Evolutionary conservation across 2,329 filamentous ascomycete genomes (phyloP), one percentile per base, ranked within the genome.

Genomic region (Alternaria sp.): DNA sequence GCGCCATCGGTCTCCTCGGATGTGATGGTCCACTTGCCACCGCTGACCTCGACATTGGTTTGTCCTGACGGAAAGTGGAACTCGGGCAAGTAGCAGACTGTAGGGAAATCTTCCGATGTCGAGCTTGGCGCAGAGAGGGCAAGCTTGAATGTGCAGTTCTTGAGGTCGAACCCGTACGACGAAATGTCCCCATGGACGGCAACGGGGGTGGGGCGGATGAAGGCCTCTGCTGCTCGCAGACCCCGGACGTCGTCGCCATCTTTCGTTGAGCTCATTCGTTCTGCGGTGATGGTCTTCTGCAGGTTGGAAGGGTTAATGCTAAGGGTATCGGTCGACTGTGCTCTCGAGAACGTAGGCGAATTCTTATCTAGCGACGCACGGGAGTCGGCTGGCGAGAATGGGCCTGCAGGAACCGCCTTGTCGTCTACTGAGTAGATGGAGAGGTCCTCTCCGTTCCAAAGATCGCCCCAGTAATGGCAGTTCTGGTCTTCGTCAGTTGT

Each of bases 361-460:
- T 76, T 74, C n/a, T 79, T 69, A 77, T 82, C 77, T 51, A 87
- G 76, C 50, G 83, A 87, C 5, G 84, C 77, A 0, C 84, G 83
- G 1, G 87, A 87, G 50, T 80, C 83, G 56, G 78, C 82, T 73
- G 81, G 62, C 75, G 83, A 87, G 85, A 43, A 90, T 77, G 74
- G 69, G n/a, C 80, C 76, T 51, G 78, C 73, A 19, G 83, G 85
- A 1, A 89, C 79, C 52, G 86, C 82, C 30, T 89, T 90, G 79
- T 99, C 96, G 76, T 99, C 94, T 6, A 88, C 72, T 0, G 93
- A 97, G 76, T 89, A 91, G 58, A 99, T 96, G 6, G 94, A 97
- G 32, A 99, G 82, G 77, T 99, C 96, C 79, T 99, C 96, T 50
- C 96, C 96, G 70, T 99, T 99, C 96, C 96, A 99, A 69, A 93